A percentile compares a stretch with the other conserved stretches of the same genome.
phyloP scores from a whole-genome alignment of 768 basidiomycete genomes.

The Rhodocollybia butyracea region DNA sequence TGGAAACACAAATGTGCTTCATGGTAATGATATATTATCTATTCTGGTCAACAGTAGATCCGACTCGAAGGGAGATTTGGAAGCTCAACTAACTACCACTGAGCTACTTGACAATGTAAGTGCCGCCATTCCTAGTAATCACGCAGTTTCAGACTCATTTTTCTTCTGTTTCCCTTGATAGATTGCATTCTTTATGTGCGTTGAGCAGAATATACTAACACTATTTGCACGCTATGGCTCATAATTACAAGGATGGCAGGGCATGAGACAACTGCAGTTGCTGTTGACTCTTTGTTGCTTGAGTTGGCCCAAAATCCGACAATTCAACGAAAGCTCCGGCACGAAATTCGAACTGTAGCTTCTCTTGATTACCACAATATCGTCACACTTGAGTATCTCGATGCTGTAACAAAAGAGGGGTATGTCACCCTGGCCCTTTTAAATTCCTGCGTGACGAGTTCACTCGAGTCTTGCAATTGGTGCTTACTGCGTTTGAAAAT shows the following conservation, averaged over 20 bases:
- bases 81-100: constrained; percentile 13
- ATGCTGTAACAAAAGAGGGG: constrained; percentile 41
- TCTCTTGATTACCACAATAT: constrained; percentile 33
- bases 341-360: constrained; percentile 30
- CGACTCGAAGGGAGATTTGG: too few species aligned
- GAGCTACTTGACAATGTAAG: constrained; percentile 25
- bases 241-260: neutral
- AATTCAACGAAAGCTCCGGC: constrained; percentile 34
- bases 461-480: too few species aligned
- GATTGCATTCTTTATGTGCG: constrained; percentile 19
- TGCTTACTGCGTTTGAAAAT: too few species aligned
- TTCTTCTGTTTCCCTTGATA: neutral
- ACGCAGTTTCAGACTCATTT: neutral
- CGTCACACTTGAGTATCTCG: constrained; percentile 36
- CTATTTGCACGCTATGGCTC: too few species aligned
- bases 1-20: constrained; percentile 10
- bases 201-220: too few species aligned
- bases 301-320: constrained; percentile 35
- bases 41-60: constrained; percentile 18
- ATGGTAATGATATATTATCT: constrained; percentile 22
- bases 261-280: constrained; percentile 40
- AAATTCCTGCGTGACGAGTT: neutral
- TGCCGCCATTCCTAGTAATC: too few species aligned
- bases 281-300: constrained; percentile 37
- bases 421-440: constrained; percentile 12